Conservation (phyloP, 2,329 filamentous ascomycete species). For the Sclerotinia minor region DNA sequence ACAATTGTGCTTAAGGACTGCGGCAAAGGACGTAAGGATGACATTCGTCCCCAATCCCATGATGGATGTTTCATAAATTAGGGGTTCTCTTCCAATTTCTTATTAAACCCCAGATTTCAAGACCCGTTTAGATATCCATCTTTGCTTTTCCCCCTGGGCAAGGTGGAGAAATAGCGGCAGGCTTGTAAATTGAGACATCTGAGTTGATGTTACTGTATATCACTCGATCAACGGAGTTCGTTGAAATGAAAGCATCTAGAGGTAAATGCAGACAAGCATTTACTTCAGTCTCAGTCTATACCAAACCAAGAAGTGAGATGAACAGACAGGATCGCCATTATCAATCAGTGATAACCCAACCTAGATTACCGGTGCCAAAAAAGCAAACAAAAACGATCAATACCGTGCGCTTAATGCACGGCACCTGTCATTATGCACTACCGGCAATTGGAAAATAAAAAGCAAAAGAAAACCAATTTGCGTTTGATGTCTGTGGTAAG, state of each 20-base stretch:
- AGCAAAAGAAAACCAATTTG: background rate
- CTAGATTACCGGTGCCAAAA: background rate
- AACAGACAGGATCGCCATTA: background rate
- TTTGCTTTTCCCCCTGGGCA: background rate
- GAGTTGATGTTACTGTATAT: background rate
- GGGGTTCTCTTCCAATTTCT: background rate
- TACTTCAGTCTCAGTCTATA: background rate
- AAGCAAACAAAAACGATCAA: constrained; percentile 2
- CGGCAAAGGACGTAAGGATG: background rate
- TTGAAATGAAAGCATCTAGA: background rate
- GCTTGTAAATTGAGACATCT: background rate
- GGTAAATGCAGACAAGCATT: background rate
- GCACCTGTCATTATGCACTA: background rate
- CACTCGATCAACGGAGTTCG: background rate
- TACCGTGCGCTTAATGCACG: background rate
- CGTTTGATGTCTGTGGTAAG: background rate
- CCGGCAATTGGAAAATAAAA: constrained; percentile 9
- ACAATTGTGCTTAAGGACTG: background rate
- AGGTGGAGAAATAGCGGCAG: background rate
- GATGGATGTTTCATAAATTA: background rate
- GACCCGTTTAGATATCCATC: background rate
- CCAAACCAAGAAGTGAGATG: background rate
- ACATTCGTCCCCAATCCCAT: background rate
- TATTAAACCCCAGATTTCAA: background rate
- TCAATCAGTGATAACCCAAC: no score